These are phyloP conservation scores for Collariella sp. DNA, from an alignment of 495 filamentous ascomycete species.

Conservation along the genomic window DNA sequence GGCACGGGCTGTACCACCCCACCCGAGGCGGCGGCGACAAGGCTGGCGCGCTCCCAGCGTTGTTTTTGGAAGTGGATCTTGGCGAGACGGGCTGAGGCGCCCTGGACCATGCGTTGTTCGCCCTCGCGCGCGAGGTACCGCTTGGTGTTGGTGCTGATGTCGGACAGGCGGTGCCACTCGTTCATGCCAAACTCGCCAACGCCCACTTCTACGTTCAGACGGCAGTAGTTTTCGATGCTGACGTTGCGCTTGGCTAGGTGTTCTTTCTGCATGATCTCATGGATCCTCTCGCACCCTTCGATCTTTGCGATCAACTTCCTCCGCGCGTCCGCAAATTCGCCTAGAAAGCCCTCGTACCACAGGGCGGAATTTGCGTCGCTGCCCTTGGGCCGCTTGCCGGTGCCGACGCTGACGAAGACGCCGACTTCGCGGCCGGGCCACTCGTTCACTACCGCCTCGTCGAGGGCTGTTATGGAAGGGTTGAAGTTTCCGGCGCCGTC, in stretches of 20 bases:
- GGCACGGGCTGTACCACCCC: constrained; percentile 25
- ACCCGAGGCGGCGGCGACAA: constrained; percentile 20
- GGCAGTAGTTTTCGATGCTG: constrained; percentile 85
- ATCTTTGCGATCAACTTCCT: constrained; percentile 78
- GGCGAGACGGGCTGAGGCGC: constrained; percentile 72
- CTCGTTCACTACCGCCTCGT: constrained; percentile 86
- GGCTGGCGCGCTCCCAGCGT: constrained; percentile 30
- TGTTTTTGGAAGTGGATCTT: constrained; percentile 64
- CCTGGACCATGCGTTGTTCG: constrained; percentile 64
- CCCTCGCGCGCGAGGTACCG: constrained; percentile 68
- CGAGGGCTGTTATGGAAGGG: constrained; percentile 72
- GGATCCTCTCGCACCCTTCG: constrained; percentile 88
- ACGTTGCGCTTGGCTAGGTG: constrained; percentile 69
- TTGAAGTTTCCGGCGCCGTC: constrained; percentile 91
- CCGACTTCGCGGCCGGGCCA: constrained; percentile 89
- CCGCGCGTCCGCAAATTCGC: constrained; percentile 85
- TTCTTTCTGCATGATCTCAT: constrained; percentile 70
- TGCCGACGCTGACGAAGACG: constrained; percentile 84
- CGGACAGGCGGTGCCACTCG: constrained; percentile 86
- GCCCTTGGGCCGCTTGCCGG: constrained; percentile 73
- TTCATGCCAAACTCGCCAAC: constrained; percentile 99
- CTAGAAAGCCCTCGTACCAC: constrained; percentile 93
- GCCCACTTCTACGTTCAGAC: constrained; percentile 93
- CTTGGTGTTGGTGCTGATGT: constrained; percentile 86
- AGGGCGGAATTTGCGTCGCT: constrained; percentile 58